Evolutionary conservation across 345 rosid genomes (phyloP).

Genomic region (Lagerstroemia speciosa): DNA sequence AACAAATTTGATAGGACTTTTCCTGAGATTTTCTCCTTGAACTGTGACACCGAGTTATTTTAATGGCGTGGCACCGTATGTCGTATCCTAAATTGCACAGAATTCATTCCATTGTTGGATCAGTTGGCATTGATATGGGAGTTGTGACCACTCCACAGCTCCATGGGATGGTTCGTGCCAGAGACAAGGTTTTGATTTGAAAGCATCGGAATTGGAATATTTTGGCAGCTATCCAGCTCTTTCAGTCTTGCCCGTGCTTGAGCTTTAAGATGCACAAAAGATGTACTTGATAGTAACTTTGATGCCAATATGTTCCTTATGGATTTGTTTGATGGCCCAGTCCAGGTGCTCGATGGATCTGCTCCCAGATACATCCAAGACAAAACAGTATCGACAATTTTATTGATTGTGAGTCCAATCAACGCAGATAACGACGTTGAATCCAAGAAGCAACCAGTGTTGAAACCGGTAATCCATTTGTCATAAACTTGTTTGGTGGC

Average conservation of each 20-base stretch:
- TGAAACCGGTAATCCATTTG: constrained; percentile 40
- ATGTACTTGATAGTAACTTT: neutral
- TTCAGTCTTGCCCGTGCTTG: constrained; percentile 35
- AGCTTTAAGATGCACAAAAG: constrained; percentile 3
- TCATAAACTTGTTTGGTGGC: neutral
- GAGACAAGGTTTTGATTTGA: constrained; percentile 54
- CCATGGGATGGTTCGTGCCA: constrained; percentile 92
- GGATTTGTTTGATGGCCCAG: constrained; percentile 8
- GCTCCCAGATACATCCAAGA: constrained; percentile 34
- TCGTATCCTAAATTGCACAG: too few species aligned
- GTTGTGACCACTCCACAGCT: constrained; percentile 83
- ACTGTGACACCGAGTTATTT: too few species aligned
- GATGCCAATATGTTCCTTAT: neutral
- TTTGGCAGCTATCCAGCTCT: constrained; percentile 64
- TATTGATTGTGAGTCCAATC: constrained; percentile 30
- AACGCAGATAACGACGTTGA: constrained; percentile 66
- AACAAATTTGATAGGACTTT: too few species aligned
- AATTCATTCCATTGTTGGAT: constrained; percentile 54
- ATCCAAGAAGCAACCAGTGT: constrained; percentile 76
- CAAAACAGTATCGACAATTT: too few species aligned
- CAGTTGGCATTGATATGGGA: constrained; percentile 54
- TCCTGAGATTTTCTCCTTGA: too few species aligned
- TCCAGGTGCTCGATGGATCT: constrained; percentile 54
- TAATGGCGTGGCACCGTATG: too few species aligned
- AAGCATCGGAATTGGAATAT: constrained; percentile 63